Base-by-base conservation (phyloP, 2,329 filamentous ascomycete genomes). In the Elsinoe australis region DNA sequence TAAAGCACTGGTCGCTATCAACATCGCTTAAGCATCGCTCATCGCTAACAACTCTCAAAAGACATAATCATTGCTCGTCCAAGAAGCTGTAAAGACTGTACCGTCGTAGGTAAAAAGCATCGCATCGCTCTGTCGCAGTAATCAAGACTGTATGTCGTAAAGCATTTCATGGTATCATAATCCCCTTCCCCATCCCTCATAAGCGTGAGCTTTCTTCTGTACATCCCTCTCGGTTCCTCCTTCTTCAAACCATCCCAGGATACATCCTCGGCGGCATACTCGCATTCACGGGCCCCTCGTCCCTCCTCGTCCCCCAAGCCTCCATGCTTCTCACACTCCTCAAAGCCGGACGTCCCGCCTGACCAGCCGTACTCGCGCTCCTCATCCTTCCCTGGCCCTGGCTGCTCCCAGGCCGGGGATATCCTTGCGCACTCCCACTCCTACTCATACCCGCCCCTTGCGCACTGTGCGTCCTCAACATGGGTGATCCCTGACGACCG, bases 251-350 rank as follows among this genome's bases (percentile, higher is more conserved):
- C 26, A 47, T 34, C 7, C 45, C 45, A 15, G 45, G 45, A 15
- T 39, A 36, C 5, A 36, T 18, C 12, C 31, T 36, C 4, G 45
- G 45, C 32, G 45, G 45, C 45, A 48, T 48, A 19, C 33, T 48
- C 19, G 45, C 45, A 12, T 36, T 33, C 5, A 48, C 45, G 12
- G 45, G 31, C n/a, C 45, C 26, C 26, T 29, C 45, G 19, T 21
- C 7, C 12, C n/a, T 10, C 7, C 12, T 19, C 33, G 14, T 32
- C 9, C 39, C 39, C 39, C 39, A 44, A 9, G 45, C 18, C 9
- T 48, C 45, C 10, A 17, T 33, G 34, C 45, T 48, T 10, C 34
- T 34, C n/a, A 48, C 45, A 18, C 45, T 48, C n/a, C 45, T 15
- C 2, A 48, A 33, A 7, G 10, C 19, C n/a, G 45, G 45, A 28